Evolutionary conservation across 768 basidiomycete genomes (phyloP), one percentile per base, ranked within the genome.

Genomic region (Dioszegia crocea): DNA sequence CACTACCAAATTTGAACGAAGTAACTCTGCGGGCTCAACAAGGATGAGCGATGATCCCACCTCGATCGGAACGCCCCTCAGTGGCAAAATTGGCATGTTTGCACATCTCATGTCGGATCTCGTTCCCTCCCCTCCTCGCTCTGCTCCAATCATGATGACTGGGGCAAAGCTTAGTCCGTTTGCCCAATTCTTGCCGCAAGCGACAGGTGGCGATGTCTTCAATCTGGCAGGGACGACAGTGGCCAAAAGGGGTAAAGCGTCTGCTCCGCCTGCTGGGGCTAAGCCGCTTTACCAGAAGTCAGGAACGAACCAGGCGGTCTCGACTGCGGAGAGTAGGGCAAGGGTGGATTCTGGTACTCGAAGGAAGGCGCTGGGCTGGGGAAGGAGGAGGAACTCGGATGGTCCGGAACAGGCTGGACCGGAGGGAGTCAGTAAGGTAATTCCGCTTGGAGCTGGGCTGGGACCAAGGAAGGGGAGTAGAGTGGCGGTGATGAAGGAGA

Each of bases 1-100:
- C 2, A 61, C 55, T 5, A 73, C 68, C 52, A 73, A 73, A 55
- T 73, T 70, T 40, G 68, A 73, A 47, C 52, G 68, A 50, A 69
- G 63, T 19, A 67, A 64, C 44, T 73, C 71, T n/a, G 61, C 66
- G 0, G 56, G 62, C 1, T 68, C 68, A 0, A 46, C 61, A 4
- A 49, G 19, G 0, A 60, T 56, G 47, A 19, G 57, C 49, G 29
- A 58, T 51, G 48, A 57, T 14, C 41, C 44, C 56, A 31, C 60
- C 3, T 56, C 57, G 6, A 27, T n/a, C 19, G 39, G 45, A 5
- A 49, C 45, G 14, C 36, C 56, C 21, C 30, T 21, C 10, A 23
- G 26, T 2, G 45, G 36, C 19, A 49, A 30, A 24, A 23, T 27
- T 2, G 45, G 36, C 19, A 49, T 47, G 17, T 39, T 49, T 9